Evolutionary conservation across 176 grass and related monocot genomes (phyloP).

Genomic region (Rhynchospora breviuscula): DNA sequence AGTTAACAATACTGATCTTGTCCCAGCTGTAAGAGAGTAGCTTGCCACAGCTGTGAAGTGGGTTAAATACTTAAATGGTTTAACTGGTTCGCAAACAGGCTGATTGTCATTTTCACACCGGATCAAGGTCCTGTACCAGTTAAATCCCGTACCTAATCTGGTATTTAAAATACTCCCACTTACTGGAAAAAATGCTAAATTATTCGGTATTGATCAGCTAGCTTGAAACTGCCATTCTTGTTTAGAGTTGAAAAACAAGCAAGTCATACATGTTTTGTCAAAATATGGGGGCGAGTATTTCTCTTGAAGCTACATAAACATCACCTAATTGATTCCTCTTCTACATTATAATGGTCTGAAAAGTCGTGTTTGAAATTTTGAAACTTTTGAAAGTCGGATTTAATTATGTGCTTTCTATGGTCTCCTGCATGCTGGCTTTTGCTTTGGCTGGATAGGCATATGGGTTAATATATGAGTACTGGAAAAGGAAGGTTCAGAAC

Average conservation of each 20-base stretch:
- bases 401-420: not conserved
- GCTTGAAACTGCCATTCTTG: not conserved
- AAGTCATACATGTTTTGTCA: not conserved
- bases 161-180: not conserved
- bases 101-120: no score
- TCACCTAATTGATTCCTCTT: not conserved
- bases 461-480: not conserved
- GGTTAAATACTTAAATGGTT: no score
- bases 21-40: no score
- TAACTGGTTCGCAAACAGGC: no score
- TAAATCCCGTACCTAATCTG: no score
- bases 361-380: constrained; percentile 3
- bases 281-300: not conserved
- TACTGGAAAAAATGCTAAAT: no score
- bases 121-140: no score
- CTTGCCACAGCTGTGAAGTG: no score
- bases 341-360: not conserved
- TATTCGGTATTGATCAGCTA: not conserved
- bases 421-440: not conserved
- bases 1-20: no score
- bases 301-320: not conserved
- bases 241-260: not conserved
- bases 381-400: not conserved
- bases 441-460: not conserved
- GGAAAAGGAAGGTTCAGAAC: not conserved